Conservation (phyloP, 176 grass and related monocot species). For the Musa beccarii region DNA sequence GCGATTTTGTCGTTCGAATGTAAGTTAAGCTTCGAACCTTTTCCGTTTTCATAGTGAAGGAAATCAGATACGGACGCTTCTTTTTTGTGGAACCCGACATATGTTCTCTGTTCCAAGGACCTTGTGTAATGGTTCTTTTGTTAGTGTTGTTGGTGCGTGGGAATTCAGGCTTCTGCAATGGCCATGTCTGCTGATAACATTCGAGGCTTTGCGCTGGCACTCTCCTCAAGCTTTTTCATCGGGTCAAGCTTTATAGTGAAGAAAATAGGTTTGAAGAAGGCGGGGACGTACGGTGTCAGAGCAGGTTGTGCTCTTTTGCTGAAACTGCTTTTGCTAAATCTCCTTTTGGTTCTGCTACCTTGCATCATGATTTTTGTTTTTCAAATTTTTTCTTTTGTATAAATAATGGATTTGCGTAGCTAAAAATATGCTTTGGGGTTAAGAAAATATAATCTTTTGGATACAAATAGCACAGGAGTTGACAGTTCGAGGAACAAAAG, state of each 20-base stretch:
- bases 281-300: slow-evolving; percentile 6
- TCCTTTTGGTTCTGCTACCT: not conserved
- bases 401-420: no score
- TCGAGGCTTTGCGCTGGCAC: slow-evolving; percentile 16
- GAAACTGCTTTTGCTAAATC: no score
- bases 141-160: not conserved
- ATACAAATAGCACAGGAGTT: no score
- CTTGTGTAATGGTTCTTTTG: not conserved
- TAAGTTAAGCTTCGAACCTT: not conserved
- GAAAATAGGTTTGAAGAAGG: slow-evolving; percentile 21
- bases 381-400: not conserved
- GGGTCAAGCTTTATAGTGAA: slow-evolving; percentile 23
- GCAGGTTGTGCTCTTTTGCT: slow-evolving; percentile 10
- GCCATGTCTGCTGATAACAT: slow-evolving; percentile 16
- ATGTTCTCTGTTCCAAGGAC: not conserved
- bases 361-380: not conserved
- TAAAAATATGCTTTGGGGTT: no score
- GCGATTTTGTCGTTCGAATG: not conserved
- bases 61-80: not conserved
- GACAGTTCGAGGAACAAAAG: no score
- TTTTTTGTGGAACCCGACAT: not conserved
- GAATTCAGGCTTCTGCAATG: not conserved
- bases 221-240: slow-evolving; percentile 21
- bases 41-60: not conserved
- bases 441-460: no score